Percentiles rank a stretch among this genome's conserved stretches.
Conservation (phyloP, 768 basidiomycete species). For the Punctularia strigosozonata region DNA sequence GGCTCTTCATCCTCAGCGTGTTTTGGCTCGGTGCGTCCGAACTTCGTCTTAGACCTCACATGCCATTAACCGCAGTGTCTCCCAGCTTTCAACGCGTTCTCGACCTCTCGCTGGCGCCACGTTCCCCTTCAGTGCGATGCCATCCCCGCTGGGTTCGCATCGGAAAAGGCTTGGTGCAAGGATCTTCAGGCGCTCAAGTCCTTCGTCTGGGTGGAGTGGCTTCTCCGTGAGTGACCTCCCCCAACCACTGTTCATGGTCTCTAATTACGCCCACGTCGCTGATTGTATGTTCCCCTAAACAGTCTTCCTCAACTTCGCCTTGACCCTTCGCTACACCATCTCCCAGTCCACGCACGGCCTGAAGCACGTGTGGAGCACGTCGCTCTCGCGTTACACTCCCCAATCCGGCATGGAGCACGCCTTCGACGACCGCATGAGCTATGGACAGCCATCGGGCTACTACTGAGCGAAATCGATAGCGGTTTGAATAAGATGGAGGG, state of each 20-base stretch:
- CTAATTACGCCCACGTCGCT: not conserved
- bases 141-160: conserved; percentile 34
- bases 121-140: conserved; percentile 34
- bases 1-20: conserved; percentile 32
- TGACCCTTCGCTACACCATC: conserved; percentile 33
- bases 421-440: no score
- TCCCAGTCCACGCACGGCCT: conserved; percentile 31
- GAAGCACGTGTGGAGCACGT: conserved; percentile 38
- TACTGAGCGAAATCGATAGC: no score
- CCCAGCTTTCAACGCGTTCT: conserved; percentile 47
- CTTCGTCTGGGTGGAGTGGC: conserved; percentile 48
- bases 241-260: not conserved
- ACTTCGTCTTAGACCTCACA: conserved; percentile 2
- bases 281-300: not conserved
- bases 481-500: no score
- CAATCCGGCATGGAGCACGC: no score
- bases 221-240: conserved; percentile 29
- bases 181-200: conserved; percentile 42
- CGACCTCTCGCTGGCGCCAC: conserved; percentile 41
- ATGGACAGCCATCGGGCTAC: no score
- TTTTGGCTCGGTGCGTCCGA: conserved; percentile 44
- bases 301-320: conserved; percentile 32
- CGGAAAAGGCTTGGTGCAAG: conserved; percentile 39
- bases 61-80: conserved; percentile 1
- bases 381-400: conserved; percentile 38